Evolutionary conservation across 2,329 filamentous ascomycete species (phyloP).

Genomic region (Hypoxylon sp.): DNA sequence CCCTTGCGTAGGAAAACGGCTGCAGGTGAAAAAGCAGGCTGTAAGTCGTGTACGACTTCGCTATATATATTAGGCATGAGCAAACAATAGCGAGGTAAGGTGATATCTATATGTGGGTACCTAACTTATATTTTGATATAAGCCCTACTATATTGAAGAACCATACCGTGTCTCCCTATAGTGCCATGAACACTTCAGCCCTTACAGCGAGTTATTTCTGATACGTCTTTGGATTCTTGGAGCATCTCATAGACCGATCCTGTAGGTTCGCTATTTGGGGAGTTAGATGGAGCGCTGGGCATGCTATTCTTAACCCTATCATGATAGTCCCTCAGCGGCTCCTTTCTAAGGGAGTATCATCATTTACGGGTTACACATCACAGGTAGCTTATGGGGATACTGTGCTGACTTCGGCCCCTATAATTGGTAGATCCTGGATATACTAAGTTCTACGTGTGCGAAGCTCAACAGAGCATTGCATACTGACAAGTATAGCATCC

Average conservation of each 20-base stretch:
- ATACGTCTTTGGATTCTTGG: not conserved
- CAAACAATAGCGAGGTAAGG: not conserved
- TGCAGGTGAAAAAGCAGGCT: not conserved
- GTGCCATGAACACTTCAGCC: not conserved
- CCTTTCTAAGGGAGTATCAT: not conserved
- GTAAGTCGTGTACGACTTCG: not conserved
- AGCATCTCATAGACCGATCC: not conserved
- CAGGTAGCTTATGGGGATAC: not conserved
- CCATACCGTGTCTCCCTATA: not conserved
- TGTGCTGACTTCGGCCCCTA: not conserved
- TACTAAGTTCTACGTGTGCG: not conserved
- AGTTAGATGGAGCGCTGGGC: not conserved
- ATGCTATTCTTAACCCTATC: not conserved
- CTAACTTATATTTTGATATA: not conserved
- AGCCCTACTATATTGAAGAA: not conserved
- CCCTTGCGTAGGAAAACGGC: not conserved
- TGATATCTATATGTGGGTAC: not conserved
- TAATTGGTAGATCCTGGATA: not conserved
- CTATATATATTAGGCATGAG: not conserved
- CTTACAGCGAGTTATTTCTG: not conserved
- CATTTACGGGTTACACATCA: not conserved
- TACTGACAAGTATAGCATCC: not conserved
- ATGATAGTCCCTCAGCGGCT: not conserved
- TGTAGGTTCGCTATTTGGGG: not conserved
- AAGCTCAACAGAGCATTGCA: not conserved